phyloP scores from a whole-genome alignment of 2,329 filamentous ascomycete genomes.

The Moelleriella libera region DNA sequence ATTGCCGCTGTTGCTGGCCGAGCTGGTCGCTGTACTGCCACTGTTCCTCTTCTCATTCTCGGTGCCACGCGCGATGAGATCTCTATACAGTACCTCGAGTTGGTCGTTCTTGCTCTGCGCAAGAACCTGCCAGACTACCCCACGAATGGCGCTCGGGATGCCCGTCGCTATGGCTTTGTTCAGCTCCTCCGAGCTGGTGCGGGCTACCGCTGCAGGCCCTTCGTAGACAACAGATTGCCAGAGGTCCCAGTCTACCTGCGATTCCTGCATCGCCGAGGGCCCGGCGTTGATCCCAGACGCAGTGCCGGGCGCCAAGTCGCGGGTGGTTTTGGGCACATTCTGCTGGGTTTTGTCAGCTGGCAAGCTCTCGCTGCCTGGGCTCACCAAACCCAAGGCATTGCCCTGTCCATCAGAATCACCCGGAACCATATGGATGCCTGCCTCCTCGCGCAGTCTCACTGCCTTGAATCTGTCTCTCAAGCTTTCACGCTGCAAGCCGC shows the following conservation, averaged over 20 bases:
- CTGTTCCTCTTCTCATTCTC: slow-evolving; percentile 59
- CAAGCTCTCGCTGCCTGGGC: slow-evolving; percentile 11
- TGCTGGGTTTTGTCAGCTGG: slow-evolving; percentile 18
- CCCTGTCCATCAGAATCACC: slow-evolving; percentile 38
- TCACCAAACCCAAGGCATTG: slow-evolving; percentile 9
- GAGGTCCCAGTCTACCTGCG: slow-evolving; percentile 92
- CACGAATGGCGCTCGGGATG: slow-evolving; percentile 87
- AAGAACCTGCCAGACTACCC: slow-evolving; percentile 97
- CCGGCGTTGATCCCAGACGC: slow-evolving; percentile 68
- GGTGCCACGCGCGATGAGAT: slow-evolving; percentile 65
- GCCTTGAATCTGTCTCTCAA: slow-evolving; percentile 69
- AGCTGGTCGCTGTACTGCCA: slow-evolving; percentile 36
- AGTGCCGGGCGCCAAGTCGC: slow-evolving; percentile 67
- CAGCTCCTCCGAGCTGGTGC: slow-evolving; percentile 78
- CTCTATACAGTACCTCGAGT: slow-evolving; percentile 73
- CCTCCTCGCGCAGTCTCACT: slow-evolving; percentile 61
- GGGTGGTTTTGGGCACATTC: slow-evolving; percentile 51
- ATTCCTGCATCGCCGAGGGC: slow-evolving; percentile 54
- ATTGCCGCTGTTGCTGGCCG: slow-evolving; percentile 34
- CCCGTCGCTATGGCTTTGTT: slow-evolving; percentile 84
- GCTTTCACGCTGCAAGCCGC: slow-evolving; percentile 40
- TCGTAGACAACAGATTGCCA: slow-evolving; percentile 96
- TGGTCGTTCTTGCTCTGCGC: slow-evolving; percentile 91
- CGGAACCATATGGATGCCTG: slow-evolving; percentile 34
- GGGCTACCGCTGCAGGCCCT: slow-evolving; percentile 74